These are phyloP conservation scores for Arachis monticola DNA, from an alignment of 331 rosid species.

Conservation along the genomic window DNA sequence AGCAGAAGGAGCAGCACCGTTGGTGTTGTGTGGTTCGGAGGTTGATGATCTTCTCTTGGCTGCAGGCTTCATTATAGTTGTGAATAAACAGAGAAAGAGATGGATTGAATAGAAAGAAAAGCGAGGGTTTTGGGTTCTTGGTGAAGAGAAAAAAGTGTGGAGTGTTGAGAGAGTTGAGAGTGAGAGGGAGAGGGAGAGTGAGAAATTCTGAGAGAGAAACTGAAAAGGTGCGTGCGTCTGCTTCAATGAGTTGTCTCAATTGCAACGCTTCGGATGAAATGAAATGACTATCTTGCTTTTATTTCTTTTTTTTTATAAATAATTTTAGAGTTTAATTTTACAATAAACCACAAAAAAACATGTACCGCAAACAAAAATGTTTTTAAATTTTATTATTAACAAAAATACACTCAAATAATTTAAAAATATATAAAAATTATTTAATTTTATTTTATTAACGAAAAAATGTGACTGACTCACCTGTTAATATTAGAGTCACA, in stretches of 20 bases:
- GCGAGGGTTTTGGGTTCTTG: background rate
- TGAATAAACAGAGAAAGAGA: background rate
- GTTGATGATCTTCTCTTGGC: constrained; percentile 43
- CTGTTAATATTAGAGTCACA: no score
- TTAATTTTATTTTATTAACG: no score
- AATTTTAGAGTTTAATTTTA: no score
- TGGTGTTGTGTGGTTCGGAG: constrained; percentile 38
- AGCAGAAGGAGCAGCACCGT: constrained; percentile 3
- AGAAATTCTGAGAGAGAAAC: background rate
- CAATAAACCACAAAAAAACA: no score
- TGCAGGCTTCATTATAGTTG: constrained; percentile 47
- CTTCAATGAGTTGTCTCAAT: constrained; percentile 18
- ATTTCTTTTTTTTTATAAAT: no score
- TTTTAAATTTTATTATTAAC: no score
- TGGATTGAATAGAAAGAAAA: background rate
- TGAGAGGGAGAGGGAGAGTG: background rate
- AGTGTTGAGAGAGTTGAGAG: background rate
- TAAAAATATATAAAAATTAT: no score
- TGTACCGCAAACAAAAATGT: no score
- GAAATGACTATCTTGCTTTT: no score
- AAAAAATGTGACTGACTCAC: no score
- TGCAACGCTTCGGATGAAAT: background rate
- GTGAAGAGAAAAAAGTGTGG: background rate
- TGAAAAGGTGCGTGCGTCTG: constrained; percentile 8
- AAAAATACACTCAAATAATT: no score